Base-by-base conservation (phyloP, 176 grass and related monocot species). In the Pharus latifolius region DNA sequence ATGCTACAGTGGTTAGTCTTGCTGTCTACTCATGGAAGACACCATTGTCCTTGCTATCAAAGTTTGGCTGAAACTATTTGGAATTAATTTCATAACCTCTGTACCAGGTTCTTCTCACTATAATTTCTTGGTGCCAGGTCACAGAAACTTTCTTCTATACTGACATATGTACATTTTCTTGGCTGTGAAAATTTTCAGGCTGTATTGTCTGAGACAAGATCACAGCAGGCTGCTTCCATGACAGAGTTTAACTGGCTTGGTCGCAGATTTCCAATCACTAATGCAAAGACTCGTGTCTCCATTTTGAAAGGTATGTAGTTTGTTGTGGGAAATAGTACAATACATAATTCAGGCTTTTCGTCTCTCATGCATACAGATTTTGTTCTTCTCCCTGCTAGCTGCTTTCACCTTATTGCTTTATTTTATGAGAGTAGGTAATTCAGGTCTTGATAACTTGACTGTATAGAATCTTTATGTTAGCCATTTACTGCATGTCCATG, bases 191-290 rank as follows among this genome's bases (percentile, higher is more conserved):
- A 28, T 7, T 72, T 81, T 47, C 68, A 98, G 94, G 90, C 95
- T 75, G 95, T 98, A 31, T 88, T 98, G 69, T 83, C 89, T 7
- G 94, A 98, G 78, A 88, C 95, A 85, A 87, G 95, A 53, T 84
- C 87, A 54, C 95, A 93, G 76, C 90, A 98, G 68, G 95, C 90
- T 42, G 90, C 90, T 78, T 85, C 95, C 23, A 91, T 98, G 95
- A 98, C 95, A 1, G 90, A 98, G 58, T 93, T 98, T 74, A 70
- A 76, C 30, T 98, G 90, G 90, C 95, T 98, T 65, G 89, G 95
- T 72, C 74, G 74, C 67, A 88, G 78, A 61, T 93, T 98, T 76
- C 87, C 95, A 49, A 93, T 98, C 75, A 78, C 56, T 45, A 98
- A 92, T 83, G 95, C 90, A 30, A 98, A 93, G 82, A 98, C 95